Evolutionary conservation across 75 land plant species (phyloP).

Genomic region (Pinus tabuliformis): DNA sequence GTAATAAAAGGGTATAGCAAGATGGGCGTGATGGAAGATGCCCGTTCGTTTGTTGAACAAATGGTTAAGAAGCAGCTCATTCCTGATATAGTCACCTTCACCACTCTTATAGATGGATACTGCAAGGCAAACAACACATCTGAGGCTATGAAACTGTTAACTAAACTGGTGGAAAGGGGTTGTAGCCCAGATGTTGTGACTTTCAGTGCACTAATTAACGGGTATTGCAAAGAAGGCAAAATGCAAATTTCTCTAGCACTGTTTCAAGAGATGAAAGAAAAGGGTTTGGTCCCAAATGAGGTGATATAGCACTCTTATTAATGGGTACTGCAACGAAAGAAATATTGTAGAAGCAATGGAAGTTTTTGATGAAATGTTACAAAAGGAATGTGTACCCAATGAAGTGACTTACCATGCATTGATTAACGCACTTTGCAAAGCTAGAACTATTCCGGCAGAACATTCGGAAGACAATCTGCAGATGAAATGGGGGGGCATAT

Average conservation of each 20-base stretch:
- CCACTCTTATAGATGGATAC: constrained; percentile 74
- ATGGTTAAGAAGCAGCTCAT: constrained; percentile 23
- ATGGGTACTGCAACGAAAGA: constrained; percentile 43
- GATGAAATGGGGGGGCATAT: constrained; percentile 16
- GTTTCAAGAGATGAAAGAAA: constrained; percentile 38
- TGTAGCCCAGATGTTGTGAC: constrained; percentile 63
- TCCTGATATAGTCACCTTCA: constrained; percentile 60
- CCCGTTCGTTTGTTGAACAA: constrained; percentile 28
- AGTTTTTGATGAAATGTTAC: constrained; percentile 56
- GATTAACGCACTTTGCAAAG: constrained; percentile 37
- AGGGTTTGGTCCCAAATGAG: constrained; percentile 51
- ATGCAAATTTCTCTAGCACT: constrained; percentile 25
- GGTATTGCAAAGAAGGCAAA: constrained; percentile 43
- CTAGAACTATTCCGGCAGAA: constrained; percentile 4
- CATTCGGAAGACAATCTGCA: background rate
- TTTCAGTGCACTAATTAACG: constrained; percentile 53
- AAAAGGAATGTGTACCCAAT: constrained; percentile 50
- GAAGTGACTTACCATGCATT: constrained; percentile 54
- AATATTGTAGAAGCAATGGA: constrained; percentile 38
- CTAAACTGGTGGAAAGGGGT: constrained; percentile 33
- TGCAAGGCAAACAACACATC: constrained; percentile 37
- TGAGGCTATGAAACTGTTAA: constrained; percentile 39
- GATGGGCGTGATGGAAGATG: constrained; percentile 45
- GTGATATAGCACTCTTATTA: constrained; percentile 52
- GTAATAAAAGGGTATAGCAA: constrained; percentile 66